Conservation (phyloP, 164 flowering plant genomes). For the Piper betle region DNA sequence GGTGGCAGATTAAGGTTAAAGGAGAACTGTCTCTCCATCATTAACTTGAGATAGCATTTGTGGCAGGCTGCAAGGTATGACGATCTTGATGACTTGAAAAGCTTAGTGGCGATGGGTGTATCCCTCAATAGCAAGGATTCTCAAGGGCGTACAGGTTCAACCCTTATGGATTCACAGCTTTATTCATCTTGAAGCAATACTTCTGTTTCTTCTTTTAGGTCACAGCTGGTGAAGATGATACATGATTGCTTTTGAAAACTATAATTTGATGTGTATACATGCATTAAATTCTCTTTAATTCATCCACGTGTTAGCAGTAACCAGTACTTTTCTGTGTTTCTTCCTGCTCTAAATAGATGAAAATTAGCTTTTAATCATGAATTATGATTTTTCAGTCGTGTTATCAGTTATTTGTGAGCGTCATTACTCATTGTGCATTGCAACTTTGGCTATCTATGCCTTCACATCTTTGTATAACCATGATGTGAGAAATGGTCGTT, state of each 20-base stretch:
- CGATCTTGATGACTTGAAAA: constrained; percentile 60
- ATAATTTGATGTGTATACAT: no score
- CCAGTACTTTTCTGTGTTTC: neutral
- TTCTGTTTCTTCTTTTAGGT: neutral
- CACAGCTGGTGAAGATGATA: neutral
- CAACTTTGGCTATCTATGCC: neutral
- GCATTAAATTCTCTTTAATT: neutral
- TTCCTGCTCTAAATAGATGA: no score
- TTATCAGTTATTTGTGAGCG: no score
- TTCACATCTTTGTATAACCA: neutral
- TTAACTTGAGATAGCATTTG: neutral
- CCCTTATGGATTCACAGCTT: neutral
- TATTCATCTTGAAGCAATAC: neutral
- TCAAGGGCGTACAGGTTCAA: constrained; percentile 70
- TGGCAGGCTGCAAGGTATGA: constrained; percentile 85
- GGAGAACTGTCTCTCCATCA: neutral
- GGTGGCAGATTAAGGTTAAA: neutral
- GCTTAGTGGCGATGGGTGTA: constrained; percentile 51
- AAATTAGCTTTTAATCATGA: neutral
- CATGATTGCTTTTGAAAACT: neutral
- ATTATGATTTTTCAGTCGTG: no score
- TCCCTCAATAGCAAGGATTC: constrained; percentile 69
- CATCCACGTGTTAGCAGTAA: neutral
- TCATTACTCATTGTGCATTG: no score
- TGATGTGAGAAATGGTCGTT: neutral